Evolutionary conservation across 352 stramenopile species (phyloP).

Genomic region (Globisporangium cystogenes): DNA sequence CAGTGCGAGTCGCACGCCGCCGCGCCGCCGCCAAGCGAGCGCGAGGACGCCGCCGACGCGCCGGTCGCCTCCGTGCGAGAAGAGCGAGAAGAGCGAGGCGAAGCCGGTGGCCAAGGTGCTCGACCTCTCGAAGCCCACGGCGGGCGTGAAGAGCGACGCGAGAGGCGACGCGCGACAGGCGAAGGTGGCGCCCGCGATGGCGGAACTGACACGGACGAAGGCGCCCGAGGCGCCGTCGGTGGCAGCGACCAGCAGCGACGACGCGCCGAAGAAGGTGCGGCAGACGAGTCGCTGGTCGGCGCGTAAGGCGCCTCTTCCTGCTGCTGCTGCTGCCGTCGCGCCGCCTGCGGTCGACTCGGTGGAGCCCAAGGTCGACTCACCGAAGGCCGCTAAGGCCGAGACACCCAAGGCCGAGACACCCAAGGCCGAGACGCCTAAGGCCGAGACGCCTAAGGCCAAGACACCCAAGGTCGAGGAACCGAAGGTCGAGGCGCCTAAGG

Average conservation of each 20-base stretch:
- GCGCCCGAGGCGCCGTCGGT: neutral
- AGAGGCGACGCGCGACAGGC: conserved; percentile 3
- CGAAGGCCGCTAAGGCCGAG: no score
- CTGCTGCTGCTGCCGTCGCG: neutral
- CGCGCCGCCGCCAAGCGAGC: neutral
- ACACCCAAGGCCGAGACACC: no score
- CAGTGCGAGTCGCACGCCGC: conserved; percentile 7
- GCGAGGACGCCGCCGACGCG: neutral
- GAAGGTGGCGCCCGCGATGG: neutral
- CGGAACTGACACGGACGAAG: neutral
- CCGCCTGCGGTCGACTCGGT: neutral
- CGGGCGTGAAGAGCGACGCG: conserved; percentile 5
- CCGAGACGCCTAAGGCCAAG: no score
- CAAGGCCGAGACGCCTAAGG: neutral
- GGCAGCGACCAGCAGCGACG: neutral
- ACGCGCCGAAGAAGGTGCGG: conserved; percentile 4
- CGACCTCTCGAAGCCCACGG: conserved; percentile 10
- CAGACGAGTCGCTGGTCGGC: neutral
- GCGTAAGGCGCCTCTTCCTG: conserved; percentile 9
- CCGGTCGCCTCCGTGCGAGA: neutral
- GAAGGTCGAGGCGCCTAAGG: no score
- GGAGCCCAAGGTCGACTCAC: neutral
- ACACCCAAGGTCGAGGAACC: no score
- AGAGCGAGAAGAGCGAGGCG: conserved; percentile 7
- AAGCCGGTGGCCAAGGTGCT: conserved; percentile 6